Evolutionary conservation across 1,284 basidiomycete species (phyloP).

Genomic region (Ustilago tritici): DNA sequence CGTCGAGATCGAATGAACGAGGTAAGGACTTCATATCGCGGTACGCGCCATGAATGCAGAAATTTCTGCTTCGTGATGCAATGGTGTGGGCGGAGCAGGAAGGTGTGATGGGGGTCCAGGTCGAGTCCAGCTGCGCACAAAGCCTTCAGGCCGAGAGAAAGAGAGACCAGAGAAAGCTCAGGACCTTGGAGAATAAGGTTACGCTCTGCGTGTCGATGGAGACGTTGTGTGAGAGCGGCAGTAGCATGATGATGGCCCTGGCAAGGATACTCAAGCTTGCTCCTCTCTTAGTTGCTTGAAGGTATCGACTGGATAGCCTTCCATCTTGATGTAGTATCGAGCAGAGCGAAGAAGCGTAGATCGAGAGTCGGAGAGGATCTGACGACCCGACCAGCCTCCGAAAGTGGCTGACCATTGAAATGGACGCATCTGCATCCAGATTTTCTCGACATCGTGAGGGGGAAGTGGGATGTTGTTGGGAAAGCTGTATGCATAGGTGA

Average conservation of each 20-base stretch:
- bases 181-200: background rate
- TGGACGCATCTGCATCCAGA: constrained; percentile 39
- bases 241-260: background rate
- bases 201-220: constrained; percentile 15
- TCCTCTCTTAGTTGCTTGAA: constrained; percentile 24
- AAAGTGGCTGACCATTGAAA: constrained; percentile 37
- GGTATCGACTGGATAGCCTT: constrained; percentile 27
- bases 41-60: background rate
- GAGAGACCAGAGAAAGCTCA: background rate
- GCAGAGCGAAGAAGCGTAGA: constrained; percentile 25
- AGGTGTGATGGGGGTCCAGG: constrained; percentile 7
- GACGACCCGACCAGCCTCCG: constrained; percentile 39
- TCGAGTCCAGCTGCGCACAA: constrained; percentile 1
- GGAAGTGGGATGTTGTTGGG: constrained; percentile 46
- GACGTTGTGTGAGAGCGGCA: background rate
- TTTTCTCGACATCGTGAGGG: constrained; percentile 34
- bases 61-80: background rate
- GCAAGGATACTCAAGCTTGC: constrained; percentile 16
- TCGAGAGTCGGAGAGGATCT: constrained; percentile 34
- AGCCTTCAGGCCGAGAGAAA: constrained; percentile 1
- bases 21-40: constrained; percentile 29
- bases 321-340: constrained; percentile 35
- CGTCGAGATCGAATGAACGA: background rate
- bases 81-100: constrained; percentile 16
- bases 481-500: constrained; percentile 39